Conservation (phyloP, 1,139 yeast genomes). For the Ogataea hybrid region DNA sequence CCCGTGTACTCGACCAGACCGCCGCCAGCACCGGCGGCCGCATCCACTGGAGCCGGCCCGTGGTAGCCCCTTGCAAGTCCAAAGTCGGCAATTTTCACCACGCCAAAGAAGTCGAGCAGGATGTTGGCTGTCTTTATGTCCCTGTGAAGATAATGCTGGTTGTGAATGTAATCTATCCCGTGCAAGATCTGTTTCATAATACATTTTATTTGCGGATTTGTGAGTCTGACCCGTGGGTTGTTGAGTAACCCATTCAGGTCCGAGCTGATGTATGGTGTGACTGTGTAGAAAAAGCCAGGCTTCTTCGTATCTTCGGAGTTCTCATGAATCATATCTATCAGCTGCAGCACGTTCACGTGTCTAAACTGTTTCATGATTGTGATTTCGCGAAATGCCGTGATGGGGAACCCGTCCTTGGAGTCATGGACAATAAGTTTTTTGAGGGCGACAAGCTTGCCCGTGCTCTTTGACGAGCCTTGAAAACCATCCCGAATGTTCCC, state of each 20-base stretch:
- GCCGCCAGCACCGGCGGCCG: conserved; percentile 57
- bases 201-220: conserved; percentile 74
- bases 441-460: conserved; percentile 69
- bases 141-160: conserved; percentile 69
- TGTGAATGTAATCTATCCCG: conserved; percentile 84
- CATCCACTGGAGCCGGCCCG: conserved; percentile 58
- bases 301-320: conserved; percentile 36
- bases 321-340: conserved; percentile 81
- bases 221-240: conserved; percentile 67
- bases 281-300: conserved; percentile 72
- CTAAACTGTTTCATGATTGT: conserved; percentile 70
- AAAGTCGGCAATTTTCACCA: conserved; percentile 87
- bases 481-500: conserved; percentile 71
- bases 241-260: conserved; percentile 92
- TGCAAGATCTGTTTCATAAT: conserved; percentile 73
- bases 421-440: conserved; percentile 82
- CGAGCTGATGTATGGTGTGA: conserved; percentile 89
- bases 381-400: conserved; percentile 93
- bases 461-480: conserved; percentile 58
- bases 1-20: conserved; percentile 81
- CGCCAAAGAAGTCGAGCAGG: conserved; percentile 71
- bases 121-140: conserved; percentile 96
- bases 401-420: conserved; percentile 90
- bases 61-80: conserved; percentile 84
- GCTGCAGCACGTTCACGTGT: conserved; percentile 70